Conservation (phyloP, 2,329 filamentous ascomycete genomes). For the Chaetomium sp. region DNA sequence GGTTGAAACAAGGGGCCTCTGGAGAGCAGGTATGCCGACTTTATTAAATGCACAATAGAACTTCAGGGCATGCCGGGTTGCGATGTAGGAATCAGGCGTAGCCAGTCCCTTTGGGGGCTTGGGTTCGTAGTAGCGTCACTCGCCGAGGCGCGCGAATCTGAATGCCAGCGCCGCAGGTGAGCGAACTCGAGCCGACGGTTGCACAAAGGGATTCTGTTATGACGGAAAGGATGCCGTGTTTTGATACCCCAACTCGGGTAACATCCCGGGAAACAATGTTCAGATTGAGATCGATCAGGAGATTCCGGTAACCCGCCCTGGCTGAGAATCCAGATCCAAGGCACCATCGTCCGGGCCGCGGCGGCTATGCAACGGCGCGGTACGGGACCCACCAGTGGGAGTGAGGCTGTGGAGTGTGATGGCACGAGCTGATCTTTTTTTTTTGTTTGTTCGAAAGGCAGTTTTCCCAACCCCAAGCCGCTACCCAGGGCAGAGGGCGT, state of each 20-base stretch:
- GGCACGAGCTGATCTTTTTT: constrained; percentile 5
- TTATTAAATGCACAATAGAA: background rate
- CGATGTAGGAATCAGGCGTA: background rate
- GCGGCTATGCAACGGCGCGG: constrained; percentile 15
- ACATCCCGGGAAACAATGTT: background rate
- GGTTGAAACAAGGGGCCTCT: background rate
- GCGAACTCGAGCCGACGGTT: background rate
- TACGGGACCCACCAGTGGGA: constrained; percentile 14
- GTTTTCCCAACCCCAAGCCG: background rate
- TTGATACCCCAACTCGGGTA: background rate
- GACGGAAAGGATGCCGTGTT: background rate
- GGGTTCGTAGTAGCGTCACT: background rate
- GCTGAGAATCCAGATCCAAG: background rate
- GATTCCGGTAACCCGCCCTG: background rate
- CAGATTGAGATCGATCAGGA: background rate
- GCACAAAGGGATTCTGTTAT: background rate
- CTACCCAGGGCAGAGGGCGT: background rate
- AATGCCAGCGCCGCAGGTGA: too few relatives aligned
- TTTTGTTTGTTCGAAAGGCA: background rate
- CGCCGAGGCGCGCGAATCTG: background rate
- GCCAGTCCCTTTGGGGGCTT: constrained; percentile 2
- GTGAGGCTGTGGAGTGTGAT: constrained; percentile 3
- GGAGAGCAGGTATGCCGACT: background rate
- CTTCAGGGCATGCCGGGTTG: background rate
- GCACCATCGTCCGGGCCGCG: constrained; percentile 8